Conservation (phyloP, 2,329 filamentous ascomycete species). For the Neospermospora avenae region DNA sequence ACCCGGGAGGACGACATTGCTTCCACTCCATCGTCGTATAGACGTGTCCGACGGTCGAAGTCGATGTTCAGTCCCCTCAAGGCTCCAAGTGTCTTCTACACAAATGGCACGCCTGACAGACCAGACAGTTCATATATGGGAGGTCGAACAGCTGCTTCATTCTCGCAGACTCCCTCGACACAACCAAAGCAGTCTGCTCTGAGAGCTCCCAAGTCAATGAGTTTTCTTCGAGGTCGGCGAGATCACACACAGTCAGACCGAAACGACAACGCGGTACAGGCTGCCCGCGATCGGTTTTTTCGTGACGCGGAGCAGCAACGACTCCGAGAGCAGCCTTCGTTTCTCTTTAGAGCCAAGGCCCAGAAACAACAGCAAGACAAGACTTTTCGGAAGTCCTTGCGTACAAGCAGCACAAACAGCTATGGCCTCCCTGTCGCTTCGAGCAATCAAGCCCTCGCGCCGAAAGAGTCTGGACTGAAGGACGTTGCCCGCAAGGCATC, state of each 20-base stretch:
- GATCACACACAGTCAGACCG: conserved; percentile 23
- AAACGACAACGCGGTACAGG: conserved; percentile 38
- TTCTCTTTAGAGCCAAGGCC: conserved; percentile 42
- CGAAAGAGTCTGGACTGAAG: conserved; percentile 41
- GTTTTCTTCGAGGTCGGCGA: conserved; percentile 42
- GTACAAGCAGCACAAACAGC: conserved; percentile 42
- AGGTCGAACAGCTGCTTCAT: conserved; percentile 11
- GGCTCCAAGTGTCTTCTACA: conserved; percentile 30
- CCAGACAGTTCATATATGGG: conserved; percentile 12
- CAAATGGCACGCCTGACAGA: conserved; percentile 30
- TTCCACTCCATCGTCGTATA: conserved; percentile 47
- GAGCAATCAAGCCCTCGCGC: conserved; percentile 16
- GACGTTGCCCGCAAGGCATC: conserved; percentile 60
- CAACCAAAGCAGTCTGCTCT: conserved; percentile 34
- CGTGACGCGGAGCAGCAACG: conserved; percentile 37
- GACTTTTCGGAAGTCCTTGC: conserved; percentile 48
- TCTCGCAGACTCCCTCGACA: conserved; percentile 20
- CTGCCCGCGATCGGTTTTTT: conserved; percentile 39
- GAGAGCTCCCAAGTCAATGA: conserved; percentile 53
- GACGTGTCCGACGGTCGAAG: conserved; percentile 50
- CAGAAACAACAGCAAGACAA: conserved; percentile 31
- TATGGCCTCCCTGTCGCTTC: conserved; percentile 35
- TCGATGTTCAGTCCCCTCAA: conserved; percentile 47
- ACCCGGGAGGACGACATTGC: conserved; percentile 47
- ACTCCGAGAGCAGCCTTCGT: conserved; percentile 43